These are phyloP conservation scores for Amyloporia xantha DNA, from an alignment of 768 basidiomycete genomes.

Conservation along the genomic window DNA sequence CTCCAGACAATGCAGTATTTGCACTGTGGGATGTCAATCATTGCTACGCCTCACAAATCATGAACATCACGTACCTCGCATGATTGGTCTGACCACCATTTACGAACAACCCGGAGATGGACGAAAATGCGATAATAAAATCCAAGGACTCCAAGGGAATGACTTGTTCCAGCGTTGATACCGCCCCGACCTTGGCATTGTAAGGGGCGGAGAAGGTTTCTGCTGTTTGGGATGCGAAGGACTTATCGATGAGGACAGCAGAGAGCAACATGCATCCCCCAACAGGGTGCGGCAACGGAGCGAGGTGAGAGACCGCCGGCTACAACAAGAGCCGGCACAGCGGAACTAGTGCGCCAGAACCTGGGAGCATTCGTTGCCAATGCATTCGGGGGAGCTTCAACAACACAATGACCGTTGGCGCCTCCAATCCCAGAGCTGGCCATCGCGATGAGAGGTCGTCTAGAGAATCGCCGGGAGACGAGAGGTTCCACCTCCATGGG, in stretches of 20 bases:
- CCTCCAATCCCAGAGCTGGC: slow-evolving; percentile 40
- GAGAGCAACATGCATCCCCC: slow-evolving; percentile 17
- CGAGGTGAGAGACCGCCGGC: slow-evolving; percentile 10
- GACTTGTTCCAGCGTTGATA: slow-evolving; percentile 5
- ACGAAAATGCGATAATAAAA: slow-evolving; percentile 17
- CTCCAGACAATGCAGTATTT: slow-evolving; percentile 7
- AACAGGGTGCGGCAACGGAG: slow-evolving; percentile 7
- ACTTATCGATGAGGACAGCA: slow-evolving; percentile 7
- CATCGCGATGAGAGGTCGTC: slow-evolving; percentile 31
- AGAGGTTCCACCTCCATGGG: slow-evolving; percentile 27
- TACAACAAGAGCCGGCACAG: slow-evolving; percentile 1
- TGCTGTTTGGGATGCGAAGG: slow-evolving; percentile 12
- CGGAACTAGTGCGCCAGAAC: no score
- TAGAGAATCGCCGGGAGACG: slow-evolving; percentile 13
- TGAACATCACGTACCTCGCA: slow-evolving; percentile 6
- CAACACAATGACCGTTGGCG: slow-evolving; percentile 34
- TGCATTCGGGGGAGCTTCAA: slow-evolving; percentile 28
- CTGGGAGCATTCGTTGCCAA: background rate
- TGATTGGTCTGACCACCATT: slow-evolving; percentile 14
- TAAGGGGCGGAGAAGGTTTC: slow-evolving; percentile 8
- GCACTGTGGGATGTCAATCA: slow-evolving; percentile 2
- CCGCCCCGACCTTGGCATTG: slow-evolving; percentile 6
- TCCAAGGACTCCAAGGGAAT: slow-evolving; percentile 9
- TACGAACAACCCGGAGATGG: slow-evolving; percentile 13
- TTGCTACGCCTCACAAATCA: background rate